Percentiles rank a stretch among this genome's conserved stretches.
Evolutionary conservation across 495 filamentous ascomycete genomes (phyloP).

Genomic region (Daldinia vernicosa): DNA sequence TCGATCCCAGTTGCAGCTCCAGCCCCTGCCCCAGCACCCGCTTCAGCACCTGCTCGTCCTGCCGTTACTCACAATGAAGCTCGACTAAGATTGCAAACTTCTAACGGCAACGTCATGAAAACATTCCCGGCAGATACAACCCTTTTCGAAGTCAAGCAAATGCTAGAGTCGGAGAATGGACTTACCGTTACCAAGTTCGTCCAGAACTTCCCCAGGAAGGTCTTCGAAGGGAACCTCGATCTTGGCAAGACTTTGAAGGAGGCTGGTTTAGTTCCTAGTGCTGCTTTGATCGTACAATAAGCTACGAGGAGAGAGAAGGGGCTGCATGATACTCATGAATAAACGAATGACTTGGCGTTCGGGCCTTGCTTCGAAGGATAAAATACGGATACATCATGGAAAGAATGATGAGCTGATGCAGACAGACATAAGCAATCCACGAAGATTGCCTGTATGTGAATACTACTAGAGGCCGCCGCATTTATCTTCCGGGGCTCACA

Average conservation of each 20-base stretch:
- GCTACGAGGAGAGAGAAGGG: not conserved
- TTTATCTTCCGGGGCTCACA: slow-evolving; percentile 16
- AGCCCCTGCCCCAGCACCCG: slow-evolving; percentile 50
- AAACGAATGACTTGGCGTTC: slow-evolving; percentile 41
- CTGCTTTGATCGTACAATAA: slow-evolving; percentile 80
- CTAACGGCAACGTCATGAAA: slow-evolving; percentile 79
- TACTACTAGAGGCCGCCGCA: not conserved
- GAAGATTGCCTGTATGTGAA: no score
- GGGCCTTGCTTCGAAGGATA: slow-evolving; percentile 9
- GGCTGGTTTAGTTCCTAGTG: slow-evolving; percentile 87
- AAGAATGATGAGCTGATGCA: not conserved
- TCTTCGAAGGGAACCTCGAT: slow-evolving; percentile 75
- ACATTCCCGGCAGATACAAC: slow-evolving; percentile 86
- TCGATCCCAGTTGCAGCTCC: slow-evolving; percentile 58
- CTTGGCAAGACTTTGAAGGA: slow-evolving; percentile 94
- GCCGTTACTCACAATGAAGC: slow-evolving; percentile 74
- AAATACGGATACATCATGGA: slow-evolving; percentile 10
- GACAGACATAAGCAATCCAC: not conserved
- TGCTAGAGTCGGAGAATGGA: slow-evolving; percentile 68
- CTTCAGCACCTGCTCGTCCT: slow-evolving; percentile 47
- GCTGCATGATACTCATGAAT: slow-evolving; percentile 21
- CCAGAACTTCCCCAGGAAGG: slow-evolving; percentile 87
- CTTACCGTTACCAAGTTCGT: slow-evolving; percentile 74
- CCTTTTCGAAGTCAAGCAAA: slow-evolving; percentile 88
- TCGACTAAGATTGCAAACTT: slow-evolving; percentile 81